Evolutionary conservation across 2,329 filamentous ascomycete species (phyloP).

Genomic region (Monosporascus sp.): DNA sequence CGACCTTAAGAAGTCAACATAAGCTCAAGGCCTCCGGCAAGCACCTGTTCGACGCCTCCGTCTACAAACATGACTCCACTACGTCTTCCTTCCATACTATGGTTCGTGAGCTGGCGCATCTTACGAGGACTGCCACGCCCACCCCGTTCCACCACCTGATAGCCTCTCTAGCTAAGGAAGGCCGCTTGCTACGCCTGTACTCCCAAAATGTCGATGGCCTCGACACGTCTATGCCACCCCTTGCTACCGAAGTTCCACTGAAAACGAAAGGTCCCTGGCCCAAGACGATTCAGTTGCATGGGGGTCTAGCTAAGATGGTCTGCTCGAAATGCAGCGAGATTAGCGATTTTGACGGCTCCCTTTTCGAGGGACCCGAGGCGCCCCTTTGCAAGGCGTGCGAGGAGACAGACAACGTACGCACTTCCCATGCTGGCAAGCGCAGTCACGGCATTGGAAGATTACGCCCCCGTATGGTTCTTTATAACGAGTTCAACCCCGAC

Average conservation of each 20-base stretch:
- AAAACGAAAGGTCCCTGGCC: slow-evolving; percentile 87
- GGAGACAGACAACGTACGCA: slow-evolving; percentile 70
- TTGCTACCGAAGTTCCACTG: slow-evolving; percentile 76
- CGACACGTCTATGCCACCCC: slow-evolving; percentile 74
- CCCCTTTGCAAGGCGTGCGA: slow-evolving; percentile 75
- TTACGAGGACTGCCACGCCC: slow-evolving; percentile 71
- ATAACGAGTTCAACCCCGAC: slow-evolving; percentile 96
- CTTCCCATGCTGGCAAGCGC: slow-evolving; percentile 71
- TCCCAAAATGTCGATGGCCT: slow-evolving; percentile 97
- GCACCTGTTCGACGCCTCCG: slow-evolving; percentile 92
- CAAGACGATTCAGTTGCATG: slow-evolving; percentile 86
- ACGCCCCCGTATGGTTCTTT: slow-evolving; percentile 88
- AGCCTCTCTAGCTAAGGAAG: slow-evolving; percentile 82
- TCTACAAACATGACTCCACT: slow-evolving; percentile 86
- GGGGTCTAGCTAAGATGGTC: slow-evolving; percentile 91
- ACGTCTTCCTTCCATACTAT: slow-evolving; percentile 93
- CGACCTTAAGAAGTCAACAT: slow-evolving; percentile 76
- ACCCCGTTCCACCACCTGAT: slow-evolving; percentile 92
- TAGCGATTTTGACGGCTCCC: slow-evolving; percentile 66
- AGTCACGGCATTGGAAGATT: slow-evolving; percentile 90
- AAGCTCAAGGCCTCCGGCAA: slow-evolving; percentile 92
- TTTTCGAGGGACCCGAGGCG: slow-evolving; percentile 80
- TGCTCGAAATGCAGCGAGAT: slow-evolving; percentile 87
- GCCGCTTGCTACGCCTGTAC: slow-evolving; percentile 82
- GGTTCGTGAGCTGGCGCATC: slow-evolving; percentile 80